phyloP scores from a whole-genome alignment of 2,329 filamentous ascomycete species.

The Penicillium glabrum region DNA sequence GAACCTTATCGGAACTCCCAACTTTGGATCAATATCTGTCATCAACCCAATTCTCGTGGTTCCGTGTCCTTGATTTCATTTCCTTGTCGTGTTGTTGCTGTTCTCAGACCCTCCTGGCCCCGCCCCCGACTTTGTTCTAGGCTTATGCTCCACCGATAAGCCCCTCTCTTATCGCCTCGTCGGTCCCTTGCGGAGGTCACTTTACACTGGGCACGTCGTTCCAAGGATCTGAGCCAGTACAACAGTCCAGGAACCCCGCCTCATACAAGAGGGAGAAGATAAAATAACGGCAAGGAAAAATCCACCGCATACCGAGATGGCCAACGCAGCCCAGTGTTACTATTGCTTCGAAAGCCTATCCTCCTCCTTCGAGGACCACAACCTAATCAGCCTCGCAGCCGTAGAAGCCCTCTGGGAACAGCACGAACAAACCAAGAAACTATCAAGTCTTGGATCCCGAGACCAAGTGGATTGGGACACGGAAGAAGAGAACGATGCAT shows the following conservation, averaged over 20 bases:
- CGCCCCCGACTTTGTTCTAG: conserved; percentile 3
- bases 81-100: conserved; percentile 1
- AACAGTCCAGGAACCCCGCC: not conserved
- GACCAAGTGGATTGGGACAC: conserved; percentile 26
- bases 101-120: not conserved
- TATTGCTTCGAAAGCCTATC: conserved; percentile 88
- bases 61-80: not conserved
- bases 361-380: conserved; percentile 70
- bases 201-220: not conserved
- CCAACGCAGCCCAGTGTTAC: conserved; percentile 79
- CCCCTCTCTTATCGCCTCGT: not conserved
- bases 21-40: not conserved
- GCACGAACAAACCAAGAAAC: conserved; percentile 45
- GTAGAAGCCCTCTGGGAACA: conserved; percentile 69
- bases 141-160: not conserved
- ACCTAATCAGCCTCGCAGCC: conserved; percentile 65
- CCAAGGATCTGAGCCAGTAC: conserved; percentile 6
- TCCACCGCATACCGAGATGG: conserved; percentile 59
- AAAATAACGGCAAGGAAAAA: not conserved
- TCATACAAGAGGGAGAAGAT: not conserved
- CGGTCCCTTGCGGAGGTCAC: conserved; percentile 12
- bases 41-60: not conserved
- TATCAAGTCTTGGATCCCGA: conserved; percentile 33
- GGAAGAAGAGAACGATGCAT: conserved; percentile 29
- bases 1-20: not conserved